Conservation (phyloP, 768 basidiomycete genomes). For the Tremella fuciformis region DNA sequence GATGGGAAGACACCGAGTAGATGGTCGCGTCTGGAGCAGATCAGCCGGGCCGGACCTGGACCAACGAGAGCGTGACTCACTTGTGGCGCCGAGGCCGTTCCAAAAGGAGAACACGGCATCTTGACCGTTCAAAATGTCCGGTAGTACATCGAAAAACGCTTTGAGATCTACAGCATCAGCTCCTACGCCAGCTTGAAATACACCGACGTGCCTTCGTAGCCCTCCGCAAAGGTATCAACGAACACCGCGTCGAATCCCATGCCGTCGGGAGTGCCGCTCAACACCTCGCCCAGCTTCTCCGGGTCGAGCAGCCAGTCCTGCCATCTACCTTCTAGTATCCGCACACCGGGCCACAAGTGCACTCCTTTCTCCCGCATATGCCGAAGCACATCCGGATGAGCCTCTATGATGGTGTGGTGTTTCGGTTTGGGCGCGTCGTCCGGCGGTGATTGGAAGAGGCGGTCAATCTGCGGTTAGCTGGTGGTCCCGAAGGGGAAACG, state of each 20-base stretch:
- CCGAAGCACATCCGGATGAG: slow-evolving; percentile 84
- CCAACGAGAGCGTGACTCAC: slow-evolving; percentile 52
- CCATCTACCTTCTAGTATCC: slow-evolving; percentile 86
- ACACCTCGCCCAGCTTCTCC: slow-evolving; percentile 41
- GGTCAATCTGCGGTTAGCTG: slow-evolving; percentile 67
- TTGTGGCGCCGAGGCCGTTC: slow-evolving; percentile 93
- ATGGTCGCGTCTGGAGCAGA: slow-evolving; percentile 69
- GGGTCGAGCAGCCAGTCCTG: slow-evolving; percentile 62
- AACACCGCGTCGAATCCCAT: slow-evolving; percentile 85
- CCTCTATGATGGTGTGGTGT: slow-evolving; percentile 86
- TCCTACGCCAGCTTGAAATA: neutral
- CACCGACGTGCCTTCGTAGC: slow-evolving; percentile 61
- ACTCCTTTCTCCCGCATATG: slow-evolving; percentile 74
- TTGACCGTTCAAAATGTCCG: slow-evolving; percentile 70
- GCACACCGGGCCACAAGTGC: slow-evolving; percentile 72
- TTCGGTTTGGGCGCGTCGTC: slow-evolving; percentile 56
- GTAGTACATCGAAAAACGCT: slow-evolving; percentile 75
- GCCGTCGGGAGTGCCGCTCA: slow-evolving; percentile 55
- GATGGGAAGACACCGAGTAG: slow-evolving; percentile 83
- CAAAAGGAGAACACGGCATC: slow-evolving; percentile 88
- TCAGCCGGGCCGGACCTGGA: neutral
- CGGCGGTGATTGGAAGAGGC: slow-evolving; percentile 67
- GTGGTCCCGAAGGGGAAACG: neutral
- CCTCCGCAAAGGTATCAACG: slow-evolving; percentile 89
- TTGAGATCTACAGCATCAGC: slow-evolving; percentile 59